A percentile compares a stretch with the other conserved stretches of the same genome.
These are phyloP conservation scores for Xylaria sp. DNA, from an alignment of 2,329 filamentous ascomycete genomes.

Conservation along the genomic window DNA sequence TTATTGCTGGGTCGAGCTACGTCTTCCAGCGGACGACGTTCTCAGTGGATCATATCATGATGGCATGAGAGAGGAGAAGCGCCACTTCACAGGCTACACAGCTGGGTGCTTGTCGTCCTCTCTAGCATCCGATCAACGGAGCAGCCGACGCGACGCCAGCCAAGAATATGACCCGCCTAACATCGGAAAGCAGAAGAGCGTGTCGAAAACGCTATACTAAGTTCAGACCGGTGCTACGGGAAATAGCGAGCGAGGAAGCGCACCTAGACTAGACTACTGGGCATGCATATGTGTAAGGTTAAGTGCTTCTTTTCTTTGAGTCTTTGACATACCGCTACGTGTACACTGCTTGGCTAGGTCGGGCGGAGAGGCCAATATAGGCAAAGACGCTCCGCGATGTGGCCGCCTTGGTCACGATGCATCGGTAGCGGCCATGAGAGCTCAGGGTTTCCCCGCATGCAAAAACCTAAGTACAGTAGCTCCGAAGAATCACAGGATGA, in stretches of 20 bases:
- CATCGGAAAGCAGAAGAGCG: background rate
- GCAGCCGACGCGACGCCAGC: too few relatives aligned
- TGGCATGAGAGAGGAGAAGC: too few relatives aligned
- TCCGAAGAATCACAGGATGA: background rate
- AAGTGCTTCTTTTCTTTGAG: too few relatives aligned
- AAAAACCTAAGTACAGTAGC: too few relatives aligned
- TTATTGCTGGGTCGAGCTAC: too few relatives aligned
- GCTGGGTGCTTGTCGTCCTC: too few relatives aligned
- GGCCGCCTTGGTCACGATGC: slow-evolving; percentile 1
- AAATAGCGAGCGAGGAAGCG: background rate
- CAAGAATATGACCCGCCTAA: background rate
- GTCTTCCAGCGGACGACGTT: too few relatives aligned
- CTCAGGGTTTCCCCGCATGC: slow-evolving; percentile 19
- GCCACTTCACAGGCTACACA: too few relatives aligned
- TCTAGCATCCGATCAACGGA: too few relatives aligned
- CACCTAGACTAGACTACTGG: background rate
- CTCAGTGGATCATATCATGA: too few relatives aligned
- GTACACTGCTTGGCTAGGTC: background rate
- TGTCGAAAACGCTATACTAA: background rate
- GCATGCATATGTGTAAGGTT: too few relatives aligned
- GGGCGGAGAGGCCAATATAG: background rate
- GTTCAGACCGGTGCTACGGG: background rate
- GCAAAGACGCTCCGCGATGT: background rate
- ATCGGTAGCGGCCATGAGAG: slow-evolving; percentile 3
- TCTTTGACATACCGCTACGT: background rate